Percentiles rank a stretch among this genome's conserved stretches.
phyloP scores from a whole-genome alignment of 192 early-diverging fungal species.

The Coemansia sp. region DNA sequence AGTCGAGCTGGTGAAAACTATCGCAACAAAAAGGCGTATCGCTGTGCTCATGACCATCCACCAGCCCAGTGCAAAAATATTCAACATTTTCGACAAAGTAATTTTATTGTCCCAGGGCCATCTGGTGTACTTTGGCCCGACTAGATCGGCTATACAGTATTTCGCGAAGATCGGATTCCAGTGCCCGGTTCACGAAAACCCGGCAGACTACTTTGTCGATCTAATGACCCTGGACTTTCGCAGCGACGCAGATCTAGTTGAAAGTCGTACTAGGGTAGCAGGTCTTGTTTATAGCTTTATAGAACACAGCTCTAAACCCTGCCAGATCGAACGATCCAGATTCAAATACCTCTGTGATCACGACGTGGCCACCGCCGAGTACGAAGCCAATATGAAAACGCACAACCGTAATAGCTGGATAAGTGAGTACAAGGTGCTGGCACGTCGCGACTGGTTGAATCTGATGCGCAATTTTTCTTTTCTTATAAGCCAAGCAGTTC shows the following conservation, averaged over 20 bases:
- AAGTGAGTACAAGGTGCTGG: conserved; percentile 50
- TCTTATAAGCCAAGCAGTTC: conserved; percentile 37
- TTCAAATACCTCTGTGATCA: conserved; percentile 2
- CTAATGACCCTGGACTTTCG: conserved; percentile 58
- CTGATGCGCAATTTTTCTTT: conserved; percentile 44
- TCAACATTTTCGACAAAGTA: conserved; percentile 78
- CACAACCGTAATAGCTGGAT: conserved; percentile 42
- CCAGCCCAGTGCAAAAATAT: conserved; percentile 84
- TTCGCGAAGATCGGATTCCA: conserved; percentile 57
- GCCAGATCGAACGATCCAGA: background rate
- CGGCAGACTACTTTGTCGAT: conserved; percentile 74
- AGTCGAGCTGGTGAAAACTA: conserved; percentile 60
- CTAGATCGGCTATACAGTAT: conserved; percentile 36
- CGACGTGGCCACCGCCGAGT: background rate
- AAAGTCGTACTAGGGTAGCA: conserved; percentile 44
- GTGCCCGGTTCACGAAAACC: conserved; percentile 70
- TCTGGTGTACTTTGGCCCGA: conserved; percentile 63
- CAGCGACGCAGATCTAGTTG: conserved; percentile 24
- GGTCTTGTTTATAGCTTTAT: conserved; percentile 35
- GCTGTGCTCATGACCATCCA: conserved; percentile 87
- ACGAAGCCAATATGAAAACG: background rate
- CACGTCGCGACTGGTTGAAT: conserved; percentile 53
- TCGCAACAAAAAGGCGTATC: conserved; percentile 60
- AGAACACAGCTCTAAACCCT: conserved; percentile 16
- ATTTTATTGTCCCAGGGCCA: conserved; percentile 69